Percentiles rank a stretch among this genome's conserved stretches.
Evolutionary conservation across 169 alveolate genomes (phyloP).

Genomic region (Cryptosporidium meleagridis): DNA sequence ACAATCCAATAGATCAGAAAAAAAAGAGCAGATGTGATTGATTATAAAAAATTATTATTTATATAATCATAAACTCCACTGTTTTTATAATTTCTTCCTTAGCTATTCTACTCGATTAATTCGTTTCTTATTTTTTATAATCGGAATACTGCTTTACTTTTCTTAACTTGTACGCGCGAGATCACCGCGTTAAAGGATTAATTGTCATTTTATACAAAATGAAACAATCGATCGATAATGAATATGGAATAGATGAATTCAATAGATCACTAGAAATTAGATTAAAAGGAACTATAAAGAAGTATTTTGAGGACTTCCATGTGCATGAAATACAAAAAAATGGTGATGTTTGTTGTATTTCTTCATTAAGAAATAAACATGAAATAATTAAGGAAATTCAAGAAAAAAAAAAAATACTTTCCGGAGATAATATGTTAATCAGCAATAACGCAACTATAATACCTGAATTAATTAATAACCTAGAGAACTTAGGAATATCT

Average conservation of each 20-base stretch:
- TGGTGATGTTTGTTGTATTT: constrained; percentile 68
- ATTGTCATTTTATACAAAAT: not conserved
- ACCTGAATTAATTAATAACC: not conserved
- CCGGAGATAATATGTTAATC: constrained; percentile 26
- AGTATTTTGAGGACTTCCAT: constrained; percentile 80
- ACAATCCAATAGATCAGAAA: constrained; percentile 49
- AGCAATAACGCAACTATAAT: not conserved
- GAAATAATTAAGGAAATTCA: constrained; percentile 51
- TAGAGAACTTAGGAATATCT: constrained; percentile 13
- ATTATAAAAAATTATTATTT: not conserved
- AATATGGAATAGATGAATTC: constrained; percentile 47
- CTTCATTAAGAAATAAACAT: constrained; percentile 71
- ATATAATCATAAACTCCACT: not conserved
- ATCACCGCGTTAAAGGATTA: not conserved
- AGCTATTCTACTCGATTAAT: not conserved
- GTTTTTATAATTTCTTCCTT: not conserved
- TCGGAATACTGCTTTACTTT: not conserved
- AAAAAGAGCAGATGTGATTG: constrained; percentile 8
- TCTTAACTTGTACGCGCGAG: not conserved
- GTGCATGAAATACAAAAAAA: constrained; percentile 78
- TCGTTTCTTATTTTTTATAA: not conserved
- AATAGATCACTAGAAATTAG: constrained; percentile 8
- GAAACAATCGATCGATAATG: not conserved
- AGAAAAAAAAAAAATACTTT: constrained; percentile 30
- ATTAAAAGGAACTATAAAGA: constrained; percentile 76